These are phyloP conservation scores for Penicillium brasilianum DNA, from an alignment of 2,329 filamentous ascomycete genomes.

Conservation along the genomic window DNA sequence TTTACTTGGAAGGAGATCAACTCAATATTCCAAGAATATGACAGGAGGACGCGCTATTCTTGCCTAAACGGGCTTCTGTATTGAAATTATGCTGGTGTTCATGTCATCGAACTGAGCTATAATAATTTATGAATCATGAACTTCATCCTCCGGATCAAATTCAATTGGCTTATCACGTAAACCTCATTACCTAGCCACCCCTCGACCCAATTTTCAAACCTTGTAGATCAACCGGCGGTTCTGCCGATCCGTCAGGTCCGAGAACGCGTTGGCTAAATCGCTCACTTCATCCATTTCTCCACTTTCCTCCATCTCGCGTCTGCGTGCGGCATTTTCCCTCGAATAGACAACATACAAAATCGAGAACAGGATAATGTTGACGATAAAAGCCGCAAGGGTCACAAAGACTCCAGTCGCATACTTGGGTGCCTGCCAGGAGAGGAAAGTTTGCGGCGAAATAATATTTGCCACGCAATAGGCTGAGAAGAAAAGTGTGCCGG, in stretches of 20 bases:
- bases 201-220: not conserved
- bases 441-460: constrained; percentile 25
- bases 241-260: constrained; percentile 17
- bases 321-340: constrained; percentile 4
- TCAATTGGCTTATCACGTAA: not conserved
- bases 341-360: constrained; percentile 10
- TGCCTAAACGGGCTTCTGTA: not conserved
- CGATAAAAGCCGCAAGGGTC: constrained; percentile 7
- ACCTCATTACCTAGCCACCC: not conserved
- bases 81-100: not conserved
- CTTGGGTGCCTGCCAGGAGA: constrained; percentile 22
- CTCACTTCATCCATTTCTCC: constrained; percentile 8
- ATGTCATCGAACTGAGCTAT: not conserved
- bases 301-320: constrained; percentile 4
- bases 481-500: constrained; percentile 25
- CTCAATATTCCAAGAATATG: not conserved
- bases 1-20: not conserved
- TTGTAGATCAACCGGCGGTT: constrained; percentile 13
- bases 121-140: not conserved
- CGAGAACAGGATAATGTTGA: constrained; percentile 12
- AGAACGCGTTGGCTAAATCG: constrained; percentile 17
- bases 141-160: not conserved
- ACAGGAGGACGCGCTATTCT: not conserved
- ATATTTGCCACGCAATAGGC: constrained; percentile 30
- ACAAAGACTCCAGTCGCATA: constrained; percentile 23